Evolutionary conservation across 2,329 filamentous ascomycete genomes (phyloP).

Genomic region (Pestalotiopsis sp.): DNA sequence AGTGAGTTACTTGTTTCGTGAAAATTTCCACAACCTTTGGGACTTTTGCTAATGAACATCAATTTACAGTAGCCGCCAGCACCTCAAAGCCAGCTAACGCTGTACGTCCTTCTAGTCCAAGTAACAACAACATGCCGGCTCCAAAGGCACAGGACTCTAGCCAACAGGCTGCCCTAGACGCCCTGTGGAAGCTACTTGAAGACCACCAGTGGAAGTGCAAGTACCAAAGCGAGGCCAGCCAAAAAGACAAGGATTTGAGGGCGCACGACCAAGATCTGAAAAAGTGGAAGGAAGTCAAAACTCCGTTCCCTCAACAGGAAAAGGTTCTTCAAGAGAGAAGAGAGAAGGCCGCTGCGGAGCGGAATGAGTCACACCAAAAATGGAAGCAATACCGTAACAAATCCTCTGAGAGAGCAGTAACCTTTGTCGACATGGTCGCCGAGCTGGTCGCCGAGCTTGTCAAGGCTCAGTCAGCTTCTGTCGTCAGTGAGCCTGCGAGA

Average conservation of each 20-base stretch:
- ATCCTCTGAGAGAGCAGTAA: neutral
- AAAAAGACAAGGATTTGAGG: slow-evolving; percentile 12
- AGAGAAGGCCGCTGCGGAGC: neutral
- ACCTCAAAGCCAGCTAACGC: neutral
- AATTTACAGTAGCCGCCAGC: neutral
- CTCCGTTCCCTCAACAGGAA: neutral
- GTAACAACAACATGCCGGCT: neutral
- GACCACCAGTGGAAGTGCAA: slow-evolving; percentile 15
- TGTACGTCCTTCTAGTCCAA: neutral
- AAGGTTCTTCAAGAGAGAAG: neutral
- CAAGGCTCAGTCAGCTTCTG: neutral
- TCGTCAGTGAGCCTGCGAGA: neutral
- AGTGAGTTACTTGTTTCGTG: neutral
- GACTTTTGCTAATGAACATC: neutral
- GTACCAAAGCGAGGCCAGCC: slow-evolving; percentile 14
- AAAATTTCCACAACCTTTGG: neutral
- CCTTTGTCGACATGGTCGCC: neutral
- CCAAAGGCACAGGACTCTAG: slow-evolving; percentile 23
- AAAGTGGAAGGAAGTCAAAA: neutral
- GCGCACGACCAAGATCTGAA: neutral
- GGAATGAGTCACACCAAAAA: neutral
- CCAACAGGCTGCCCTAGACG: slow-evolving; percentile 26
- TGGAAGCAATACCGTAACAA: neutral
- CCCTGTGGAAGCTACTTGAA: slow-evolving; percentile 18
- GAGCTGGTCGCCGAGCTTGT: neutral